Base-by-base conservation (phyloP, 257 asterid genomes). In the Voacanga thouarsii region DNA sequence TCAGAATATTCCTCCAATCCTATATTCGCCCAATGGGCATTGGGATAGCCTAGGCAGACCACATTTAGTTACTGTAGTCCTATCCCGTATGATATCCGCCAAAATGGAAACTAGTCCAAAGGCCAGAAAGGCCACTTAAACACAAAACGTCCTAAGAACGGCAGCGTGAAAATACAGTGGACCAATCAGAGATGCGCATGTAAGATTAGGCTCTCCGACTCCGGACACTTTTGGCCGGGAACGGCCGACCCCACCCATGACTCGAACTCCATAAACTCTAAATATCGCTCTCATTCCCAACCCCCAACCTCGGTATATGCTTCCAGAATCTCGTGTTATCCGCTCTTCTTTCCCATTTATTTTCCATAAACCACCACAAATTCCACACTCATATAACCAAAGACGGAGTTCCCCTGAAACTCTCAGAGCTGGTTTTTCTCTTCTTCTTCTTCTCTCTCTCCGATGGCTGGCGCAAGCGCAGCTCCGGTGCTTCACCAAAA, bases 261-360 rank as follows among this genome's bases (percentile, higher is more conserved):
- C 11, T 8, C 26, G 10, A n/a, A 11, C 37, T 18, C 53, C n/a
- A 30, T 23, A 67, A 67, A 19, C 16, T 45, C 63, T 57, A 61
- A 64, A 73, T 41, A 76, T 80, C 53, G 65, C 23, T 37, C 60
- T 24, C 49, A 66, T 21, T 72, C 12, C 41, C 19, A 7, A 16
- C 53, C 33, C 6, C 18, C 18, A 55, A 70, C 74, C 77, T 80
- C 12, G 82, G 97, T 67, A 91, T 92, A 89, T 92, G 80, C 93
- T 81, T 51, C 85, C 70, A 79, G 90, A 85, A 87, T 86, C 87
- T 81, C 89, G 73, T 73, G 85, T 87, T 85, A 83, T 87, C 86
- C 92, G 83, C 72, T 61, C 85, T 79, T 67, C 24, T 76, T 76
- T 68, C 80, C 45, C 75, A 71, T 76, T 75, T 50, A 49, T 66